Percentiles rank a stretch among this genome's conserved stretches.
phyloP scores from a whole-genome alignment of 495 filamentous ascomycete genomes.

The Symbiotaphrina buchneri region DNA sequence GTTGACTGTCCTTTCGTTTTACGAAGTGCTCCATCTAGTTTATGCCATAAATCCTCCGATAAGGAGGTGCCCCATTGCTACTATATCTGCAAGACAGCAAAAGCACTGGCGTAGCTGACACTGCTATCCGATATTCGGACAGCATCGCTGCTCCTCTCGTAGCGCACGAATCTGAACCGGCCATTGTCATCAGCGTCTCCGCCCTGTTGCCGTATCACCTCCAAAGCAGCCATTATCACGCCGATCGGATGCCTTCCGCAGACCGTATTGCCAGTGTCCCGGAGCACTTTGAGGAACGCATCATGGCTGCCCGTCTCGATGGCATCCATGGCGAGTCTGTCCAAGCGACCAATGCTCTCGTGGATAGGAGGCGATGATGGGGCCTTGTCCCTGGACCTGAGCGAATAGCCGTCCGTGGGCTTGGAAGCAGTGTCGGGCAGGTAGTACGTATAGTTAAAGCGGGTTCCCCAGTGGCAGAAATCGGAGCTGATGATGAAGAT shows the following conservation, averaged over 20 bases:
- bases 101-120: conserved; percentile 83
- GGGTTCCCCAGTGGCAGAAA: conserved; percentile 88
- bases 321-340: conserved; percentile 62
- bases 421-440: conserved; percentile 20
- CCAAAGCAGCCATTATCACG: conserved; percentile 73
- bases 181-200: conserved; percentile 1
- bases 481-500: conserved; percentile 81
- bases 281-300: conserved; percentile 41
- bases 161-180: conserved; percentile 66
- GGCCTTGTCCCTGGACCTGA: conserved; percentile 11
- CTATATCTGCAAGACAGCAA: too few relatives aligned
- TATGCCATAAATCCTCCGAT: too few relatives aligned
- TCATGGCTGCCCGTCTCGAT: conserved; percentile 51
- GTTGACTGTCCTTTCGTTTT: too few relatives aligned
- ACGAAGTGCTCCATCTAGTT: too few relatives aligned
- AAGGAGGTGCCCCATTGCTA: too few relatives aligned
- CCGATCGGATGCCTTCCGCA: conserved; percentile 94
- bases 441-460: conserved; percentile 78
- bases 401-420: conserved; percentile 10
- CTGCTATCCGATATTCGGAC: conserved; percentile 52
- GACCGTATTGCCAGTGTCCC: conserved; percentile 69
- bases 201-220: conserved; percentile 13
- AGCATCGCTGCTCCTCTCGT: conserved; percentile 76
- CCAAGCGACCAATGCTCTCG: conserved; percentile 65
- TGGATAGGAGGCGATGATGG: conserved; percentile 38